Base-by-base conservation (phyloP, 345 rosid genomes). In the Dipteronia dyeriana region DNA sequence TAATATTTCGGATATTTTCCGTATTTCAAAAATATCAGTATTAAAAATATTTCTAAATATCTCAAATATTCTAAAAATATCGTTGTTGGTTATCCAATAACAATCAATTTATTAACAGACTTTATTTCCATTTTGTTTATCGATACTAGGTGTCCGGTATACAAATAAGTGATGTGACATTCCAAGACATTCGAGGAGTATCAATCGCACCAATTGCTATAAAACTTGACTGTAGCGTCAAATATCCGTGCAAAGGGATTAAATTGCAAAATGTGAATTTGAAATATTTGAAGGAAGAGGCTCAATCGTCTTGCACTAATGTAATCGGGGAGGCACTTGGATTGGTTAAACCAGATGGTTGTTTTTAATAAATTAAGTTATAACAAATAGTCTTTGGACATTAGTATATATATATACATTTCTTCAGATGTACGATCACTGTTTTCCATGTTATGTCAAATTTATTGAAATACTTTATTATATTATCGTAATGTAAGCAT, bases 181-280 rank as follows among this genome's bases (percentile, higher is more conserved):
- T 84, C 10, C 67, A 68, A 78, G 79, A 54, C 9, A 88, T 88
- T 62, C 64, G 63, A 45, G 90, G 90, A 68, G 79, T 81, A 22
- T 87, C 90, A 0, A 82, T 86, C 0, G 82, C 90, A 3, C 20
- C 79, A 1, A n/a, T 86, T 2, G 85, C 85, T 2, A 78, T 88
- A 43, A 86, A 81, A 11, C 75, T 85, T 26, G 84, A 86, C 29
- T 88, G 91, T 19, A 88, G 90, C 13, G 25, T 75, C 1, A 70
- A 63, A 9, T 43, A 41, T 72, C 89, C 90, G 3, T 82, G 89
- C 84, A 82, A 57, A 0, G 64, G 79, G 0, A 74, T 90, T 20
- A 79, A 63, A 23, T 20, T 84, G 70, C 73, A 71, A 2, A 79
- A 88, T 41, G 78, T 86, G 0, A 49, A 76, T 57, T 75, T 88